A percentile compares a stretch with the other conserved stretches of the same genome.
These are phyloP conservation scores for Peronospora destructor DNA, from an alignment of 352 stramenopile genomes.

Conservation along the genomic window DNA sequence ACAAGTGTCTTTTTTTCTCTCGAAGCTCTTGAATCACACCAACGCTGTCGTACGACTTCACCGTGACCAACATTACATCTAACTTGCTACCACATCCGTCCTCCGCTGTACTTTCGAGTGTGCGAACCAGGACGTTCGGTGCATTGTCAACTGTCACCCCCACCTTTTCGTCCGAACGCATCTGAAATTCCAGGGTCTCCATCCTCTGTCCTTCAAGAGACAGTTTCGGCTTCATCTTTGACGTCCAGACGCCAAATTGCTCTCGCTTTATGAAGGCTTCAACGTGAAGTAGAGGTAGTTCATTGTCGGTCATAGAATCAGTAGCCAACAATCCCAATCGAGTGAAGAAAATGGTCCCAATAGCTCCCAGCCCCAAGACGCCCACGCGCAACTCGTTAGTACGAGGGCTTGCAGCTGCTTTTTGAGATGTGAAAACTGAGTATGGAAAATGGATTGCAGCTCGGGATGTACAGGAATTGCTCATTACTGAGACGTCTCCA, in stretches of 20 bases:
- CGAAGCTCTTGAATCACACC: constrained; percentile 32
- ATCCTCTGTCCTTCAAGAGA: constrained; percentile 2
- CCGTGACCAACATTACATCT: constrained; percentile 53
- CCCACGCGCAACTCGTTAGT: constrained; percentile 31
- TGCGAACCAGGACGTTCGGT: constrained; percentile 31
- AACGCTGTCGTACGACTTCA: constrained; percentile 64
- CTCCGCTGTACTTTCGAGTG: constrained; percentile 11
- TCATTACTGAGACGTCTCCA: too few species aligned
- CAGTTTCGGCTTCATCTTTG: constrained; percentile 7
- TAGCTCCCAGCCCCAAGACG: constrained; percentile 59
- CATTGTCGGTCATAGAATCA: background rate
- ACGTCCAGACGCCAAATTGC: constrained; percentile 30
- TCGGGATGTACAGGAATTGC: background rate
- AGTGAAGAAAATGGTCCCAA: constrained; percentile 71
- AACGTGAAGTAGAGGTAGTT: constrained; percentile 15
- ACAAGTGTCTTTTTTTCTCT: constrained; percentile 22
- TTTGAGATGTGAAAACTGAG: background rate
- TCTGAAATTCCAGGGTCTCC: constrained; percentile 15
- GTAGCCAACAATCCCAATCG: constrained; percentile 32
- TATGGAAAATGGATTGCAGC: constrained; percentile 1
- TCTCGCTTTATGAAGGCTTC: constrained; percentile 47
- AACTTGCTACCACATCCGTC: constrained; percentile 13
- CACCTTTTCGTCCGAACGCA: constrained; percentile 2
- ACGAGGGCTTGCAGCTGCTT: background rate
- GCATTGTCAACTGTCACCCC: constrained; percentile 11